These are phyloP conservation scores for Cladosporium sp. DNA, from an alignment of 2,329 filamentous ascomycete species.

Conservation along the genomic window DNA sequence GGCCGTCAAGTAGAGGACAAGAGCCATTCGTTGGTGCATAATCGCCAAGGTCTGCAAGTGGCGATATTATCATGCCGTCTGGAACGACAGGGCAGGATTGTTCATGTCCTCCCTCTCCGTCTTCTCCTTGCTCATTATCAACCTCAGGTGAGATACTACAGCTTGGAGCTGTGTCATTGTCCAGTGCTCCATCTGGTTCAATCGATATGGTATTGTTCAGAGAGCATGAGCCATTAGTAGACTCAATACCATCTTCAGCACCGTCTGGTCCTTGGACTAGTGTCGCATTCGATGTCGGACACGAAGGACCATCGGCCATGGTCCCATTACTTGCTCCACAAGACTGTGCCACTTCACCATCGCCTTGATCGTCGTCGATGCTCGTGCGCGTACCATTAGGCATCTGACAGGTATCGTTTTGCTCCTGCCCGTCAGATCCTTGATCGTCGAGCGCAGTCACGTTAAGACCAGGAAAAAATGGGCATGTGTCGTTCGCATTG, in stretches of 20 bases:
- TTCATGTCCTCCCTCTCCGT: neutral
- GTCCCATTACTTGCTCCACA: neutral
- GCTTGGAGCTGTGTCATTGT: neutral
- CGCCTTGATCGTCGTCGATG: constrained; percentile 8
- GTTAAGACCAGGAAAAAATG: neutral
- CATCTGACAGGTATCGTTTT: constrained; percentile 1
- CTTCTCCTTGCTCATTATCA: constrained; percentile 7
- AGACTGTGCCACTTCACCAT: neutral
- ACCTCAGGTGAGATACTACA: neutral
- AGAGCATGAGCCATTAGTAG: neutral
- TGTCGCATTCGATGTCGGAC: neutral
- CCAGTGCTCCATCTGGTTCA: neutral
- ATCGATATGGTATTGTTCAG: neutral
- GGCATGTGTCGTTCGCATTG: neutral
- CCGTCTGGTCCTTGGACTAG: constrained; percentile 4
- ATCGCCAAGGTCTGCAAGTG: neutral
- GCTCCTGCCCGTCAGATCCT: neutral
- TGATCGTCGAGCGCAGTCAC: constrained; percentile 2
- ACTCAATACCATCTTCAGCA: constrained; percentile 7
- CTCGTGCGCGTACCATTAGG: neutral
- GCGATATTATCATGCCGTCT: neutral
- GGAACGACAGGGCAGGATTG: neutral
- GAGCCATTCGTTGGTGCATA: neutral
- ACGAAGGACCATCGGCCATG: neutral
- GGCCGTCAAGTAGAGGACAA: neutral